These are phyloP conservation scores for Acacia crassicarpa DNA, from an alignment of 306 rosid species.

Conservation along the genomic window DNA sequence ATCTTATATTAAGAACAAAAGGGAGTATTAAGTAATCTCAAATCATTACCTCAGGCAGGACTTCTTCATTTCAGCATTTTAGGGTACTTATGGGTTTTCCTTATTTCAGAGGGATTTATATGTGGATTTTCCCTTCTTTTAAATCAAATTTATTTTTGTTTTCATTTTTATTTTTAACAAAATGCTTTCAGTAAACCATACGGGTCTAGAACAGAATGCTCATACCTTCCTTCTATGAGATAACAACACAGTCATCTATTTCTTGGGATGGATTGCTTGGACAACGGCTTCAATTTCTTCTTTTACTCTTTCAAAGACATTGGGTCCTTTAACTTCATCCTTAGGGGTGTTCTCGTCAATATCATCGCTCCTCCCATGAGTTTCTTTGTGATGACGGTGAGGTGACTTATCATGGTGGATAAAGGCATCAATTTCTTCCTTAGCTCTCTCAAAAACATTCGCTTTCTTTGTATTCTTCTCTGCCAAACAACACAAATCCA, in stretches of 20 bases:
- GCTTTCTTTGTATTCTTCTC: slow-evolving; percentile 35
- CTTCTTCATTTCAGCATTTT: too few relatives aligned
- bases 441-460: slow-evolving; percentile 44
- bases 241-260: slow-evolving; percentile 30
- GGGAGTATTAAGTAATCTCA: too few relatives aligned
- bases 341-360: slow-evolving; percentile 59
- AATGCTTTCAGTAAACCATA: not conserved
- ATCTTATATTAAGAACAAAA: too few relatives aligned
- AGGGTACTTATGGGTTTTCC: not conserved
- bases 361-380: slow-evolving; percentile 64
- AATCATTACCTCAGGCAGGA: too few relatives aligned
- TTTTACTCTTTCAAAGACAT: slow-evolving; percentile 60
- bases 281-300: slow-evolving; percentile 77
- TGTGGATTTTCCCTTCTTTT: not conserved
- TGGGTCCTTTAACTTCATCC: slow-evolving; percentile 61
- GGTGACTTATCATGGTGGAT: slow-evolving; percentile 54
- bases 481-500: slow-evolving; percentile 42
- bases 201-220: not conserved
- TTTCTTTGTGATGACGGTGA: slow-evolving; percentile 54
- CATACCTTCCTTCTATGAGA: slow-evolving; percentile 28
- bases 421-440: slow-evolving; percentile 51
- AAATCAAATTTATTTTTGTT: too few relatives aligned
- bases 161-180: not conserved
- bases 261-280: slow-evolving; percentile 58
- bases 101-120: not conserved